These are phyloP conservation scores for Cocos nucifera DNA, from an alignment of 176 grass and related monocot species.

Conservation along the genomic window DNA sequence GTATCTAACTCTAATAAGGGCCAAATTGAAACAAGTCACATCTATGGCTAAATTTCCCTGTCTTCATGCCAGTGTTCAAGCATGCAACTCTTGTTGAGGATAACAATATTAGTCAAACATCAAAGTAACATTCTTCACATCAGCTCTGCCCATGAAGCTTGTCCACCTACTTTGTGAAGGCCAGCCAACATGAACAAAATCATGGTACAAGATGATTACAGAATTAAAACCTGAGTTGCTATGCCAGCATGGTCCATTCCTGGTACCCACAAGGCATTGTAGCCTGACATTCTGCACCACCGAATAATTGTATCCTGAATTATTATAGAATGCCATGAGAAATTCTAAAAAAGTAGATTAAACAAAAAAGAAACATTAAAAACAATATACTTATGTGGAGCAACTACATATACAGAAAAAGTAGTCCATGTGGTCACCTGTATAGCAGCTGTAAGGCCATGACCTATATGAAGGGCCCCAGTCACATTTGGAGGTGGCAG, in stretches of 20 bases:
- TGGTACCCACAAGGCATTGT: conserved; percentile 84
- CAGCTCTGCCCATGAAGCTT: too few species aligned
- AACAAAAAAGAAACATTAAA: conserved; percentile 1
- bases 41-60: too few species aligned
- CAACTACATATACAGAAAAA: not conserved
- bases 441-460: conserved; percentile 67
- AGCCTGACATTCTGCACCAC: conserved; percentile 85
- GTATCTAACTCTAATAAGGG: too few species aligned
- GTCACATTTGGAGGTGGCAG: conserved; percentile 84
- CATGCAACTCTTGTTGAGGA: too few species aligned
- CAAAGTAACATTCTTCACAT: too few species aligned
- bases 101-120: too few species aligned
- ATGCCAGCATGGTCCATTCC: conserved; percentile 97
- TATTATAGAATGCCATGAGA: conserved; percentile 3
- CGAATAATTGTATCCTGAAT: conserved; percentile 83
- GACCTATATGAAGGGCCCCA: conserved; percentile 77
- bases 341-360: conserved; percentile 1
- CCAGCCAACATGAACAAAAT: too few species aligned
- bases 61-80: too few species aligned
- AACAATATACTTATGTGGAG: not conserved
- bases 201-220: not conserved
- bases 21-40: too few species aligned
- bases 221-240: conserved; percentile 68
- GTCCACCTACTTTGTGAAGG: too few species aligned
- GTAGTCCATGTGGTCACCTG: conserved; percentile 29